Evolutionary conservation across 2,329 filamentous ascomycete species (phyloP).

Genomic region (Cercospora zeina): DNA sequence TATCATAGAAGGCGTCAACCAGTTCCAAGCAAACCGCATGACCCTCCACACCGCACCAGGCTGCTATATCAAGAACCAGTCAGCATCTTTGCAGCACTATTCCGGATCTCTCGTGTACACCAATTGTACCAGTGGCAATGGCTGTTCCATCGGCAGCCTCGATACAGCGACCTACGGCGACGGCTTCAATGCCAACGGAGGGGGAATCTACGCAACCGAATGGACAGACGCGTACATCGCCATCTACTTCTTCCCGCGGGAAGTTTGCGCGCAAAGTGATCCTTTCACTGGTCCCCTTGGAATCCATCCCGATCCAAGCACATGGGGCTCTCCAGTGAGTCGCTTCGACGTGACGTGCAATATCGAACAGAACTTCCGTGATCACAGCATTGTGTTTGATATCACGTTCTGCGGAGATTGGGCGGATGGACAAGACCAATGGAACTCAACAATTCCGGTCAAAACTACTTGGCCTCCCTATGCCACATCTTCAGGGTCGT

Average conservation of each 20-base stretch:
- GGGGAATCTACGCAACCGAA: slow-evolving; percentile 44
- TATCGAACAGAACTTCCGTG: slow-evolving; percentile 40
- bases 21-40: slow-evolving; percentile 39
- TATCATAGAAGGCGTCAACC: slow-evolving; percentile 46
- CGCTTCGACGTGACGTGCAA: slow-evolving; percentile 57
- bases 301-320: slow-evolving; percentile 57
- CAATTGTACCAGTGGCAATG: slow-evolving; percentile 47
- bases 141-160: slow-evolving; percentile 54
- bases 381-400: slow-evolving; percentile 64
- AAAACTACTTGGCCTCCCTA: neutral
- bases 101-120: slow-evolving; percentile 59
- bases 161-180: slow-evolving; percentile 38
- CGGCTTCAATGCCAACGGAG: slow-evolving; percentile 49
- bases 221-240: slow-evolving; percentile 37
- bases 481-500: neutral
- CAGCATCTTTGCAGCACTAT: slow-evolving; percentile 45
- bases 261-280: slow-evolving; percentile 19
- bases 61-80: slow-evolving; percentile 37
- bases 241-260: slow-evolving; percentile 44
- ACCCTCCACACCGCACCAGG: slow-evolving; percentile 41
- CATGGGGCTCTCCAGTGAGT: slow-evolving; percentile 64
- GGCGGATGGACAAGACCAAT: slow-evolving; percentile 40
- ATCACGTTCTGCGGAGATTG: slow-evolving; percentile 49
- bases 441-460: slow-evolving; percentile 16
- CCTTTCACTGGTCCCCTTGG: slow-evolving; percentile 47